A percentile compares a stretch with the other conserved stretches of the same genome.
phyloP scores from a whole-genome alignment of 257 asterid species.

The Galeopsis tetrahit region DNA sequence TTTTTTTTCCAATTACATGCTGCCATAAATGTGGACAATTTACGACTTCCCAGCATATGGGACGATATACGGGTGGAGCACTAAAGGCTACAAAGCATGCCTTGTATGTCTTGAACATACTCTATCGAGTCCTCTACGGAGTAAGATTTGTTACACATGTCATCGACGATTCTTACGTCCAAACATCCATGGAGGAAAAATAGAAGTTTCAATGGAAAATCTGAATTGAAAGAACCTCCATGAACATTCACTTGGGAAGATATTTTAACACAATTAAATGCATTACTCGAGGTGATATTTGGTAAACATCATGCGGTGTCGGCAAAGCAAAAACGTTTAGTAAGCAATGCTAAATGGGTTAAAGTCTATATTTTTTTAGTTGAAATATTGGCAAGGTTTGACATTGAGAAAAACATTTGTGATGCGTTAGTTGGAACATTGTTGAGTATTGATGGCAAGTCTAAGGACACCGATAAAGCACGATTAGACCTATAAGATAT shows the following conservation, averaged over 20 bases:
- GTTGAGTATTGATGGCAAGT: too few relatives aligned
- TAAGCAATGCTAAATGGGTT: neutral
- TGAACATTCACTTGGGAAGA: neutral
- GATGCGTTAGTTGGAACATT: conserved; percentile 5
- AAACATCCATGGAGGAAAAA: too few relatives aligned
- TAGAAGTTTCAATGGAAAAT: neutral
- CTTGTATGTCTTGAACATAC: too few relatives aligned
- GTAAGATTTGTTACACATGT: neutral
- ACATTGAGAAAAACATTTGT: conserved; percentile 3
- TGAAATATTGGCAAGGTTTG: neutral
- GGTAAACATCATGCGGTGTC: too few relatives aligned
- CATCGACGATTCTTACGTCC: neutral
- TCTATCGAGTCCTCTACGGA: neutral
- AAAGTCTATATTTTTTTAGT: neutral
- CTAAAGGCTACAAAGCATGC: too few relatives aligned
- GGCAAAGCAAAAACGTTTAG: neutral
- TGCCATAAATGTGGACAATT: too few relatives aligned
- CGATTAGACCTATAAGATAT: neutral
- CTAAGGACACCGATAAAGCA: neutral
- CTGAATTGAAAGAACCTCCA: neutral
- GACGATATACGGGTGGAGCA: conserved; percentile 1
- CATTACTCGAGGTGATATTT: neutral
- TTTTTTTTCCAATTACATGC: too few relatives aligned
- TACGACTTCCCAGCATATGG: too few relatives aligned
- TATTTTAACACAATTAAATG: too few relatives aligned